Conservation (phyloP, 768 basidiomycete genomes). For the Agaricus bisporus region DNA sequence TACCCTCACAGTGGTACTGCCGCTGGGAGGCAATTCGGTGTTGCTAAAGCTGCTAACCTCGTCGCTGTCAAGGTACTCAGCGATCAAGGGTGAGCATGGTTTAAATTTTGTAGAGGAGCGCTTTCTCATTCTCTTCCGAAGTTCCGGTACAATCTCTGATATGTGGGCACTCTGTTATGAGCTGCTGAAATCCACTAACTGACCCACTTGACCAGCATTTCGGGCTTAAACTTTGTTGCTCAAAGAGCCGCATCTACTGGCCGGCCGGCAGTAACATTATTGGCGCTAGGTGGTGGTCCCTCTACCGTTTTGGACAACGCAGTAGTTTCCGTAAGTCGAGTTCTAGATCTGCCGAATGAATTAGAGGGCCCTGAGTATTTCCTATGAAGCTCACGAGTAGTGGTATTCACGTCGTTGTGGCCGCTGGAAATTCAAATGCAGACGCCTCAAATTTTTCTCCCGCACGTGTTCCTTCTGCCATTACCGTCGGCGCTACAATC, state of each 20-base stretch:
- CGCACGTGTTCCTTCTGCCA: constrained; percentile 23
- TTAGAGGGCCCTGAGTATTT: background rate
- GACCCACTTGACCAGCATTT: constrained; percentile 13
- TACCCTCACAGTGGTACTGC: constrained; percentile 16
- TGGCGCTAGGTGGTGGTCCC: constrained; percentile 26
- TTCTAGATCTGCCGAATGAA: too few relatives aligned
- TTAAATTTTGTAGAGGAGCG: background rate
- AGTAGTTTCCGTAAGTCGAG: constrained; percentile 17
- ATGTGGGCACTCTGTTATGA: constrained; percentile 10
- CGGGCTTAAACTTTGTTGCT: constrained; percentile 25
- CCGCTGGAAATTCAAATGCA: constrained; percentile 24
- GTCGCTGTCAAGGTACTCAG: constrained; percentile 37
- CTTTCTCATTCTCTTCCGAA: background rate
- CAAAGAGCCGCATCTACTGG: constrained; percentile 12
- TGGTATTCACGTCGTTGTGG: constrained; percentile 26
- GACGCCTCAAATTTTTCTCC: constrained; percentile 25
- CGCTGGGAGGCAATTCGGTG: constrained; percentile 19
- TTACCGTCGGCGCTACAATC: constrained; percentile 28
- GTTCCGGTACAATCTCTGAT: constrained; percentile 16
- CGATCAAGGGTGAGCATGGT: constrained; percentile 15
- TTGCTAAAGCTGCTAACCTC: constrained; percentile 24
- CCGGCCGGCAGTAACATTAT: constrained; percentile 23
- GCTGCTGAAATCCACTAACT: background rate
- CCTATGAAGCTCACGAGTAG: constrained; percentile 16
- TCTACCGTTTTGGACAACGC: constrained; percentile 23